phyloP scores from a whole-genome alignment of 192 early-diverging fungal species.

The Backusella tarrabulga region DNA sequence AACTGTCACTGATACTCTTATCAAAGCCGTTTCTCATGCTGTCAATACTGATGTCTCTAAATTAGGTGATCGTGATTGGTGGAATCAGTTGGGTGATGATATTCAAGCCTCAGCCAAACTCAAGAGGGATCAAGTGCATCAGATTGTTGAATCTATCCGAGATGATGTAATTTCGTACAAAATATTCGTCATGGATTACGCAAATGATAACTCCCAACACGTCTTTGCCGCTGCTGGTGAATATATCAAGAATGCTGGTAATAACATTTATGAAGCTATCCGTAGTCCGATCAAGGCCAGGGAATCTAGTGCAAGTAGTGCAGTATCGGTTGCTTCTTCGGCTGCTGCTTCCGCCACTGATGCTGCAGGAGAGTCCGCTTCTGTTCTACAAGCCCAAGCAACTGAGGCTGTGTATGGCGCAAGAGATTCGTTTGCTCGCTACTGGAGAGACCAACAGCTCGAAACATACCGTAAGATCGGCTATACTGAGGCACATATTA shows the following conservation, averaged over 20 bases:
- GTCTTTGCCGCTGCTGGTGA: conserved; percentile 7
- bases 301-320: not conserved
- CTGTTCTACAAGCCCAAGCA: conserved; percentile 5
- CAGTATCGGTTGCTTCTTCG: not conserved
- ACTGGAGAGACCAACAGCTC: conserved; percentile 1
- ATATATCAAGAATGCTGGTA: conserved; percentile 9
- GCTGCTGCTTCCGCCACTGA: conserved; percentile 20
- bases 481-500: conserved; percentile 22
- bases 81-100: not conserved
- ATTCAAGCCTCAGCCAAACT: not conserved
- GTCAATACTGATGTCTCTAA: not conserved
- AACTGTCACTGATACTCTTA: not conserved
- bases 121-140: not conserved
- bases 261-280: not conserved
- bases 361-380: conserved; percentile 8
- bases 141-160: not conserved
- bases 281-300: not conserved
- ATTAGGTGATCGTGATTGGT: conserved; percentile 7
- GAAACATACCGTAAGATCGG: conserved; percentile 17
- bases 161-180: not conserved
- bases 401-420: conserved; percentile 3
- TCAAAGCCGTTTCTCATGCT: not conserved
- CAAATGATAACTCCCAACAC: not conserved
- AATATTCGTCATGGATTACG: conserved; percentile 19
- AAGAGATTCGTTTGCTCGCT: conserved; percentile 10